phyloP scores from a whole-genome alignment of 331 rosid genomes.

The Arachis monticola region DNA sequence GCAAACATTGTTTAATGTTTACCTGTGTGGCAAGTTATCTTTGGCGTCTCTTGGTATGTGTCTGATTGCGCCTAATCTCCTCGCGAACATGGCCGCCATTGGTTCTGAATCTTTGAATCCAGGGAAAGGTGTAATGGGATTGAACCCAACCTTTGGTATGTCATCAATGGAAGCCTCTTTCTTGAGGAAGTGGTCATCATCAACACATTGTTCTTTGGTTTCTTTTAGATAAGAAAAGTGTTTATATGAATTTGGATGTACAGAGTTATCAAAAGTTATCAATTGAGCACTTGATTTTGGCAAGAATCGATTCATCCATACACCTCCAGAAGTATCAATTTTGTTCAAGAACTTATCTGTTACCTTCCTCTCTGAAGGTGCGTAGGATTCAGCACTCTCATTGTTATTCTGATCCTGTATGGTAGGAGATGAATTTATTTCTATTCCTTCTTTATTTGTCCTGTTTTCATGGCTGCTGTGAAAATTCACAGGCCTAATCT shows the following conservation, averaged over 20 bases:
- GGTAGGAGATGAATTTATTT: conserved; percentile 47
- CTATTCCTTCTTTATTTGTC: conserved; percentile 43
- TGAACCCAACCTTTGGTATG: conserved; percentile 37
- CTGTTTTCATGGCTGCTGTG: conserved; percentile 48
- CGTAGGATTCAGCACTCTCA: conserved; percentile 44
- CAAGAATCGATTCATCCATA: conserved; percentile 70
- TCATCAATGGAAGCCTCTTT: conserved; percentile 44
- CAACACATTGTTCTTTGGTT: conserved; percentile 37
- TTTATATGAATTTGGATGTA: conserved; percentile 37
- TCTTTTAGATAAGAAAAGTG: conserved; percentile 34
- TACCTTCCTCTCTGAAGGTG: conserved; percentile 37
- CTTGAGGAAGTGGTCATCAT: conserved; percentile 38
- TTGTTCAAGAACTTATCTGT: conserved; percentile 28
- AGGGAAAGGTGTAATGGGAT: conserved; percentile 39
- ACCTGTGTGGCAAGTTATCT: conserved; percentile 41
- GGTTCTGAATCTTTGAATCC: conserved; percentile 54
- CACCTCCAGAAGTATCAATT: conserved; percentile 49
- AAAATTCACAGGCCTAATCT: conserved; percentile 41
- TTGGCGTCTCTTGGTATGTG: conserved; percentile 48
- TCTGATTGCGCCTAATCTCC: conserved; percentile 72
- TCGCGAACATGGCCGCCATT: conserved; percentile 70
- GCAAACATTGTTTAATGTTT: conserved; percentile 4
- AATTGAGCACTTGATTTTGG: conserved; percentile 50
- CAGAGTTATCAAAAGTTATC: conserved; percentile 30
- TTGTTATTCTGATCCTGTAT: conserved; percentile 37